Conservation (phyloP, 2,329 filamentous ascomycete species). For the Trichoderma lentiforme region DNA sequence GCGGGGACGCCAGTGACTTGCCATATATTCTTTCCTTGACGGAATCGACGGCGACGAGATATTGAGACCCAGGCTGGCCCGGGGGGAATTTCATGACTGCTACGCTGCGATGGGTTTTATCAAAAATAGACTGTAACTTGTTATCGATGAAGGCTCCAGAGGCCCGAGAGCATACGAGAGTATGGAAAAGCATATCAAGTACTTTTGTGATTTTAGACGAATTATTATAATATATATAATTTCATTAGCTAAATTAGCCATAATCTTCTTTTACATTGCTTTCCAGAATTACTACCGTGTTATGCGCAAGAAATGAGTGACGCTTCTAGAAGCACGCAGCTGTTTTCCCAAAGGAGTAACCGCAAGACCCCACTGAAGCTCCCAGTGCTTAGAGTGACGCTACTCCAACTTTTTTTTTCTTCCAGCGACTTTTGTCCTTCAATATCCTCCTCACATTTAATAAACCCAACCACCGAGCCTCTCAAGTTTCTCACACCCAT, state of each 20-base stretch:
- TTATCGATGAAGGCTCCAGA: background rate
- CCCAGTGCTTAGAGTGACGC: conserved; percentile 7
- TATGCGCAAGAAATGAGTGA: background rate
- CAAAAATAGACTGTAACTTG: background rate
- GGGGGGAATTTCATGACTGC: background rate
- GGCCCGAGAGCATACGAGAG: background rate
- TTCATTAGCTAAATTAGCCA: background rate
- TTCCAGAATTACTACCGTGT: background rate
- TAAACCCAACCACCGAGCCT: rapidly evolving
- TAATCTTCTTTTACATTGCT: background rate
- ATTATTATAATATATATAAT: background rate
- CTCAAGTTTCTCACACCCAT: background rate
- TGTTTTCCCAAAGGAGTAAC: background rate
- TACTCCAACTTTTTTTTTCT: conserved; percentile 1
- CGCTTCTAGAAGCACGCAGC: background rate
- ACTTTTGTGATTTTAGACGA: background rate
- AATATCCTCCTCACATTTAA: background rate
- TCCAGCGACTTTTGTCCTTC: background rate
- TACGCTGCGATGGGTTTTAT: background rate
- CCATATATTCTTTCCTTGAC: conserved; percentile 39
- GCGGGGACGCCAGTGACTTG: conserved; percentile 31
- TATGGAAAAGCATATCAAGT: background rate
- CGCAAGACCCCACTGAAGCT: conserved; percentile 1
- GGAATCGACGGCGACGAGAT: conserved; percentile 30
- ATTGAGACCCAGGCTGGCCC: background rate